These are phyloP conservation scores for Russula olivacea DNA, from an alignment of 768 basidiomycete species.

Conservation along the genomic window DNA sequence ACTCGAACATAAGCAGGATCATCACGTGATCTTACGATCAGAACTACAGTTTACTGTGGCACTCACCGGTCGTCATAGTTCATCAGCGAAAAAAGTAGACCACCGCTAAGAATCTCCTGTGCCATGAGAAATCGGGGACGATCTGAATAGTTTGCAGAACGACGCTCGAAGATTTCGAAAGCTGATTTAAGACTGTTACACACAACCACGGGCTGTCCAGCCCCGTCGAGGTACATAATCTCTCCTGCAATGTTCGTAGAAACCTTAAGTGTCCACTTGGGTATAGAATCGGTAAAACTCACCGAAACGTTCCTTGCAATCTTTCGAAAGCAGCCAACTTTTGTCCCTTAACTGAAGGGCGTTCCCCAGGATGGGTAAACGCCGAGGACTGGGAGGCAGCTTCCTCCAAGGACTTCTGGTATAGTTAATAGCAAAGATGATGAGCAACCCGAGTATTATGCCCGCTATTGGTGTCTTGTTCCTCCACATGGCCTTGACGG, in stretches of 20 bases:
- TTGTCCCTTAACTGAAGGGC: conserved; percentile 4
- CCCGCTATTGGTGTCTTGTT: not conserved
- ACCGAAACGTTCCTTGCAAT: conserved; percentile 9
- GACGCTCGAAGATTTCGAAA: conserved; percentile 29
- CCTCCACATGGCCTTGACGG: not conserved
- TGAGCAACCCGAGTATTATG: not conserved
- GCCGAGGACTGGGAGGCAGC: conserved; percentile 3
- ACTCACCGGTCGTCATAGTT: not conserved
- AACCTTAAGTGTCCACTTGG: not conserved
- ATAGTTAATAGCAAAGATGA: not conserved
- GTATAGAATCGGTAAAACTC: not conserved
- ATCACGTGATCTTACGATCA: no score
- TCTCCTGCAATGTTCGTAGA: not conserved
- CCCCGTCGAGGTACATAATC: conserved; percentile 23
- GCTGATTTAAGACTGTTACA: conserved; percentile 28
- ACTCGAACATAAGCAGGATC: no score
- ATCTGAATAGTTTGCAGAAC: conserved; percentile 29
- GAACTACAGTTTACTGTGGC: not conserved
- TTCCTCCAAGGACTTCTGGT: conserved; percentile 8
- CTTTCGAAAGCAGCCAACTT: conserved; percentile 3
- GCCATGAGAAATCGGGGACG: conserved; percentile 19
- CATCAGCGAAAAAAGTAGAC: conserved; percentile 6
- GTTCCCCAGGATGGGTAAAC: conserved; percentile 12
- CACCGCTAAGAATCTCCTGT: conserved; percentile 9
- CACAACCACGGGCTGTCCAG: conserved; percentile 25